Conservation (phyloP, 345 rosid genomes). For the Balakata baccata region DNA sequence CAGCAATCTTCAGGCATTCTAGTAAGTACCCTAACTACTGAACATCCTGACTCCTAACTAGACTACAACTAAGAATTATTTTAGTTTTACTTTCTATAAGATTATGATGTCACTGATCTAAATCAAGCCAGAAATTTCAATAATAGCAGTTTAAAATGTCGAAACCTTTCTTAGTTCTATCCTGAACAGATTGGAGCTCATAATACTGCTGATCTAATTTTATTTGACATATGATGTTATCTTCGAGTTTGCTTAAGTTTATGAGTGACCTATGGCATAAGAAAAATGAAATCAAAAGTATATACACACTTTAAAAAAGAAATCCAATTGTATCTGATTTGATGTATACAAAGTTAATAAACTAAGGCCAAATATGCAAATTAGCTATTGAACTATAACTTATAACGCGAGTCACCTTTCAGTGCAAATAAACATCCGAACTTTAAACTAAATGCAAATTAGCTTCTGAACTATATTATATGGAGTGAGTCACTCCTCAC, state of each 20-base stretch:
- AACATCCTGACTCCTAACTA: not conserved
- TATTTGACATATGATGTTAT: too few species aligned
- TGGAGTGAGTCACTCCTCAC: too few species aligned
- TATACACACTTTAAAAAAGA: too few species aligned
- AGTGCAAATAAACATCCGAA: too few species aligned
- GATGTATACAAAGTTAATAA: not conserved
- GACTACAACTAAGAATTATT: not conserved
- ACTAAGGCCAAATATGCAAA: too few species aligned
- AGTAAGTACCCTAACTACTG: not conserved
- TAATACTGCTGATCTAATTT: too few species aligned
- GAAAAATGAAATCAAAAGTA: not conserved
- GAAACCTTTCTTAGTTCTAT: not conserved
- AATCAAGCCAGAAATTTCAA: not conserved
- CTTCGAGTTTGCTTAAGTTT: not conserved
- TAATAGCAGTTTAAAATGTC: not conserved
- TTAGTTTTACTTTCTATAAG: not conserved
- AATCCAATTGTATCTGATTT: not conserved
- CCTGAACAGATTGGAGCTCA: not conserved
- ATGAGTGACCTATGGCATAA: not conserved
- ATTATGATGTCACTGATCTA: not conserved
- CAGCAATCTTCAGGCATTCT: not conserved
- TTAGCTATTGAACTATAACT: too few species aligned
- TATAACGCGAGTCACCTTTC: too few species aligned
- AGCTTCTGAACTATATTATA: too few species aligned
- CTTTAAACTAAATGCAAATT: too few species aligned